Evolutionary conservation across 2,329 filamentous ascomycete species (phyloP).

Genomic region (Periconia digitata): DNA sequence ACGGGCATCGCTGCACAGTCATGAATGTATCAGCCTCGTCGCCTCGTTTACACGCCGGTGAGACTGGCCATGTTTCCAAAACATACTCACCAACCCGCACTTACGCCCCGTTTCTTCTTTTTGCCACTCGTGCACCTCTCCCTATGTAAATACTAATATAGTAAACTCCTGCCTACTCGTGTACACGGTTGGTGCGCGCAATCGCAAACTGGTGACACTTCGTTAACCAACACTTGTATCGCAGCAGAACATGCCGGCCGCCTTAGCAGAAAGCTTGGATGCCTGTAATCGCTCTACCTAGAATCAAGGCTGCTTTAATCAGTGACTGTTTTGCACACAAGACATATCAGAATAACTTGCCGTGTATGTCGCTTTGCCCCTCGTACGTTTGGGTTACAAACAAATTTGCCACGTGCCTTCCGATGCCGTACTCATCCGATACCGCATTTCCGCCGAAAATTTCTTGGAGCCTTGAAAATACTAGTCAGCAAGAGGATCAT

Average conservation of each 20-base stretch:
- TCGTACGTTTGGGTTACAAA: slow-evolving; percentile 99
- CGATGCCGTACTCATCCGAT: slow-evolving; percentile 95
- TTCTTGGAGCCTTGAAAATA: slow-evolving; percentile 71
- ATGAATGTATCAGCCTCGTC: too few relatives aligned
- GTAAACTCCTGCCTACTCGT: too few relatives aligned
- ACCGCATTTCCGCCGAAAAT: slow-evolving; percentile 98
- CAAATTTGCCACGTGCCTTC: slow-evolving; percentile 90
- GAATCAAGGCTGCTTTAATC: slow-evolving; percentile 49
- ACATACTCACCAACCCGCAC: too few relatives aligned
- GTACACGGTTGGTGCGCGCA: too few relatives aligned
- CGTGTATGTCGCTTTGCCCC: slow-evolving; percentile 96
- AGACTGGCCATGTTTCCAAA: too few relatives aligned
- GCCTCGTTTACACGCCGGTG: too few relatives aligned
- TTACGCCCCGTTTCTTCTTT: too few relatives aligned
- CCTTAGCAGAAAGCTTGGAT: slow-evolving; percentile 75
- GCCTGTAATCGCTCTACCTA: slow-evolving; percentile 59
- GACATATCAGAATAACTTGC: slow-evolving; percentile 59
- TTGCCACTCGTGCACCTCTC: too few relatives aligned
- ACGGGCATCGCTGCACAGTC: too few relatives aligned
- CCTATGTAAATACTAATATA: too few relatives aligned
- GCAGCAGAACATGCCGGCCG: neutral
- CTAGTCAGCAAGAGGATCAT: slow-evolving; percentile 4
- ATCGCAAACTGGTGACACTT: too few relatives aligned
- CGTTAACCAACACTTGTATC: too few relatives aligned
- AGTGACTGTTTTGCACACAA: slow-evolving; percentile 18